Evolutionary conservation across 176 grass and related monocot genomes (phyloP).

Genomic region (Avena atlantica): DNA sequence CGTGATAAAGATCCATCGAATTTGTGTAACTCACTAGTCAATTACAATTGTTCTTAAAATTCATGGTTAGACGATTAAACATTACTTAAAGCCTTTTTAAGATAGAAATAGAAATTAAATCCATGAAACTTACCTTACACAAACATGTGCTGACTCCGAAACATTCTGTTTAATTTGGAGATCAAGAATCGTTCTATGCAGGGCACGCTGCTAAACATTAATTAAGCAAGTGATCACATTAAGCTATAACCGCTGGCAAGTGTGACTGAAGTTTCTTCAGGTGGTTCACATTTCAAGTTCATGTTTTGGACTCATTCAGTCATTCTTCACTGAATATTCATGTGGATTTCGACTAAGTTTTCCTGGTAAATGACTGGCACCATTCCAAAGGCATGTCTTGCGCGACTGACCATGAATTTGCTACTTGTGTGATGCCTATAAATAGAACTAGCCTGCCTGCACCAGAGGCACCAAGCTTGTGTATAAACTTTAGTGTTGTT

Average conservation of each 20-base stretch:
- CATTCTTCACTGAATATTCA: conserved; percentile 38
- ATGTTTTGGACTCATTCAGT: conserved; percentile 13
- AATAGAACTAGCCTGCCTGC: conserved; percentile 10
- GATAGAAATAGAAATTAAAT: too few relatives aligned
- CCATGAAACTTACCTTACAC: too few relatives aligned
- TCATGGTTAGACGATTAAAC: background rate
- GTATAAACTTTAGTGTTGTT: too few relatives aligned
- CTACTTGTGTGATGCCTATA: background rate
- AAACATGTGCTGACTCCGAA: too few relatives aligned
- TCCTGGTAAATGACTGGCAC: background rate
- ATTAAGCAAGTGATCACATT: background rate
- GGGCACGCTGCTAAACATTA: background rate
- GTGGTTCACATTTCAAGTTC: background rate
- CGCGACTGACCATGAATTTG: background rate
- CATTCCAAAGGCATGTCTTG: background rate
- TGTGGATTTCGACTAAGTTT: conserved; percentile 14
- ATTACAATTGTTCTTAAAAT: background rate
- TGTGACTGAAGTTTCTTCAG: background rate
- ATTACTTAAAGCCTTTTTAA: too few relatives aligned
- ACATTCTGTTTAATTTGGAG: too few relatives aligned
- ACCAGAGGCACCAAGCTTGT: background rate
- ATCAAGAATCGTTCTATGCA: too few relatives aligned
- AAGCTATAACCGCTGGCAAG: background rate
- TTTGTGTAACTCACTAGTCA: background rate
- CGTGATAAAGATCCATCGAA: background rate